Conservation (phyloP, 2,329 filamentous ascomycete genomes). For the Pestalotiopsis sp. region DNA sequence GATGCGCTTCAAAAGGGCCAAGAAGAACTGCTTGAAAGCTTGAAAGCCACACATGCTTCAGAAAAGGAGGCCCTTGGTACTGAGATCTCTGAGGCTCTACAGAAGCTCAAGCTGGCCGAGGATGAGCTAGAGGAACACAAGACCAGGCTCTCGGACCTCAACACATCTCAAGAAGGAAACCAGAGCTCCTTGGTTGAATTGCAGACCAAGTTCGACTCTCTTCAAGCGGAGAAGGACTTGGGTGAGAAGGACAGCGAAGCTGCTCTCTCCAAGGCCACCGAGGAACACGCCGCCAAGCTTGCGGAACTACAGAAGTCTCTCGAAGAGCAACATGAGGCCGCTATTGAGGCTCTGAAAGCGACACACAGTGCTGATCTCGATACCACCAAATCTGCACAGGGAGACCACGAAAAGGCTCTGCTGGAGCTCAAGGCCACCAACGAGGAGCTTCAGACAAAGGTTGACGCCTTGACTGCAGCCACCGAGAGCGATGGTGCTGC, state of each 20-base stretch:
- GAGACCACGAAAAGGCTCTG: conserved; percentile 52
- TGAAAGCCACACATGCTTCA: conserved; percentile 54
- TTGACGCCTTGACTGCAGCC: conserved; percentile 54
- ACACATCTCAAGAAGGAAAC: conserved; percentile 51
- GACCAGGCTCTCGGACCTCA: conserved; percentile 49
- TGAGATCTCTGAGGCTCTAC: conserved; percentile 50
- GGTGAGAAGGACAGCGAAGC: conserved; percentile 40
- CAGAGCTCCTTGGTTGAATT: conserved; percentile 50
- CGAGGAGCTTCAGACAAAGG: conserved; percentile 56
- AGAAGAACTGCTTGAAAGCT: conserved; percentile 47
- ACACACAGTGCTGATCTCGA: conserved; percentile 55
- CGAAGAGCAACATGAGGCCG: conserved; percentile 51
- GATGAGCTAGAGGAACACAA: conserved; percentile 54
- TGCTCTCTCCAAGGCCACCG: conserved; percentile 40
- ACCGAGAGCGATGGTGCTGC: conserved; percentile 49
- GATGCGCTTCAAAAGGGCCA: conserved; percentile 45
- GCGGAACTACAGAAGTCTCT: conserved; percentile 53
- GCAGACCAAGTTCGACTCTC: conserved; percentile 52
- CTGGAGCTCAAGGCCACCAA: conserved; percentile 54
- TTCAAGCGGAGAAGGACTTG: conserved; percentile 43
- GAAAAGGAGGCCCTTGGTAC: conserved; percentile 49
- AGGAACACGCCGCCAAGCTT: conserved; percentile 53
- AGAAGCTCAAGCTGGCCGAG: conserved; percentile 55
- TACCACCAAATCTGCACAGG: conserved; percentile 45
- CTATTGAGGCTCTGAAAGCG: conserved; percentile 53